Evolutionary conservation across 805 yeast species (phyloP), one percentile per base, ranked within the genome.

Genomic region (Wickerhamomyces bovis): DNA sequence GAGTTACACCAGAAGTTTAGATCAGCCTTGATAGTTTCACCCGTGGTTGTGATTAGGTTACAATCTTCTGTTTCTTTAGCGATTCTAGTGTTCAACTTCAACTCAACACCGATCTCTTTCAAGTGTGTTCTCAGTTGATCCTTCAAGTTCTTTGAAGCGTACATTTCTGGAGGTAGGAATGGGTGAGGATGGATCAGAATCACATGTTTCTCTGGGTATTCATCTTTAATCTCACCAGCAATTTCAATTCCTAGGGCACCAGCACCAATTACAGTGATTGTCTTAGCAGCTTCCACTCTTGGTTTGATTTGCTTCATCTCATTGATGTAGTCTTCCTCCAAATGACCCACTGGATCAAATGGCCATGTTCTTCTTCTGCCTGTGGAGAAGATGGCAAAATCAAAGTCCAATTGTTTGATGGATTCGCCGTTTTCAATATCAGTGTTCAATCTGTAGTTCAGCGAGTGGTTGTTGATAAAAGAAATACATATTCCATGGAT

Each of bases 341-440:
- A 70, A 41, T 52, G 53, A 0, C 73, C 78, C n/a, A 63, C 55
- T 3, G 81, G 82, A 31, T 77, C 76, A 33, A 75, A 70, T 13
- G 82, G 83, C 79, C 80, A 76, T 38, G 64, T 62, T 49, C 82
- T 62, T 44, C 75, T 65, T 56, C 81, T 63, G 1, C 82, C 82
- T 2, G 75, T 60, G 6, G 80, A 77, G 44, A 68, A 56, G 11
- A 77, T 62, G 19, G 69, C 71, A 51, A 73, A 76, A 51, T 77
- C 78, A 55, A 76, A 77, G 9, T 60, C 56, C 21, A 39, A 68
- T 56, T 48, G 49, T 12, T 51, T 50, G 16, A 52, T 48, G 2
- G 36, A 15, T 13, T 19, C 39, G 16, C 20, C 39, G 3, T 13
- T 13, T 4, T 46, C 47, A 9, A 57, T 58, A 9, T 55, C 62